These are phyloP conservation scores for Coniosporium tulheliwenetii DNA, from an alignment of 2,329 filamentous ascomycete genomes.

Conservation along the genomic window DNA sequence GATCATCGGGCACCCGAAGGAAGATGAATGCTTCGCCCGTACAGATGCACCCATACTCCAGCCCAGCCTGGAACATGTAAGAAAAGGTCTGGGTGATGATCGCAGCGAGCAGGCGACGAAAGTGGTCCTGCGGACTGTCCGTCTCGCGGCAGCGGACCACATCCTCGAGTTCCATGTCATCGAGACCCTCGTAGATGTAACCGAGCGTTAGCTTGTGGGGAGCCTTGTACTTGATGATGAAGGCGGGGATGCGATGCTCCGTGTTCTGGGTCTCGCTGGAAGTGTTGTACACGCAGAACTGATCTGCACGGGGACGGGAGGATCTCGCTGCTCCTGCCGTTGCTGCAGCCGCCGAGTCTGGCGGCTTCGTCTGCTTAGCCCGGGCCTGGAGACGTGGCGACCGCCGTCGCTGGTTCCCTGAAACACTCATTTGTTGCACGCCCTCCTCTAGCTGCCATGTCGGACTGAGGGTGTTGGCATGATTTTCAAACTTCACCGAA, in stretches of 20 bases:
- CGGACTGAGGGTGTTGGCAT: too few relatives aligned
- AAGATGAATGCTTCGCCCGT: constrained; percentile 6
- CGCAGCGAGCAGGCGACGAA: constrained; percentile 22
- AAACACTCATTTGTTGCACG: too few relatives aligned
- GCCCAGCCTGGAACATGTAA: constrained; percentile 32
- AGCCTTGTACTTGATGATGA: constrained; percentile 29
- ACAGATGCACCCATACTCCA: constrained; percentile 27
- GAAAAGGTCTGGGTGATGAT: constrained; percentile 32
- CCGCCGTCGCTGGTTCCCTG: too few relatives aligned
- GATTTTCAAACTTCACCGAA: too few relatives aligned
- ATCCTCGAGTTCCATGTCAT: constrained; percentile 24
- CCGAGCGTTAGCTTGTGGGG: constrained; percentile 29
- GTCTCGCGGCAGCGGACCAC: constrained; percentile 19
- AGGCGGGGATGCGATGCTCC: constrained; percentile 10
- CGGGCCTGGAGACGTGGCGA: too few relatives aligned
- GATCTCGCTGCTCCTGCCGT: constrained; percentile 1
- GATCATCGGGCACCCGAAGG: too few relatives aligned
- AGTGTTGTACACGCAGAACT: constrained; percentile 20
- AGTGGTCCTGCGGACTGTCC: constrained; percentile 18
- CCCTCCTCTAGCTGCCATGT: too few relatives aligned
- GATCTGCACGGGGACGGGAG: constrained; percentile 13
- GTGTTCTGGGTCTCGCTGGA: constrained; percentile 1
- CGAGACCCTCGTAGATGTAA: constrained; percentile 27
- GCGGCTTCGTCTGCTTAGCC: too few relatives aligned
- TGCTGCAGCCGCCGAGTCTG: too few relatives aligned